Evolutionary conservation across 2,329 filamentous ascomycete genomes (phyloP).

Genomic region (Penicillium paneum): DNA sequence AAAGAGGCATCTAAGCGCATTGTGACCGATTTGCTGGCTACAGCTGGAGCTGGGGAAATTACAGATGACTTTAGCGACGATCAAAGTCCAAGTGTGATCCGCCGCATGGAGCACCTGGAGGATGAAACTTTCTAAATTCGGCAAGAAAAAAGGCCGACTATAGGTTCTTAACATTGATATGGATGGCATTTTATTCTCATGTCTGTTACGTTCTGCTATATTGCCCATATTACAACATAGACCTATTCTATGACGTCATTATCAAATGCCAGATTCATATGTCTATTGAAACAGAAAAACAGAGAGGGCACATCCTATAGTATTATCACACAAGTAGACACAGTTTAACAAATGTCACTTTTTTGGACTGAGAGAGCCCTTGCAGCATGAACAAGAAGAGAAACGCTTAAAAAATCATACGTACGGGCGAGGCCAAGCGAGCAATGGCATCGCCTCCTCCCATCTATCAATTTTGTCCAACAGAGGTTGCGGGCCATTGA

Average conservation of each 20-base stretch:
- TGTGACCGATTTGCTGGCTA: slow-evolving; percentile 47
- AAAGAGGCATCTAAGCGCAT: slow-evolving; percentile 51
- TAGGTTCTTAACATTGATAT: not conserved
- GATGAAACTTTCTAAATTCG: slow-evolving; percentile 46
- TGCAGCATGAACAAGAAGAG: slow-evolving; percentile 1
- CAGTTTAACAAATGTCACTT: slow-evolving; percentile 9
- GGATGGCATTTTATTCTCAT: not conserved
- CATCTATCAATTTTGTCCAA: not conserved
- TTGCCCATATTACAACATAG: not conserved
- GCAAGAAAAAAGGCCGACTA: not conserved
- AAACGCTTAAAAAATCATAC: slow-evolving; percentile 15
- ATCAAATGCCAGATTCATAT: slow-evolving; percentile 7
- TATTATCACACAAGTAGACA: slow-evolving; percentile 17
- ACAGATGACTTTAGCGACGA: slow-evolving; percentile 38
- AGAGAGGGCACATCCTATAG: slow-evolving; percentile 1
- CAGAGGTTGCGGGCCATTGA: not conserved
- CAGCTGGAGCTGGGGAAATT: slow-evolving; percentile 44
- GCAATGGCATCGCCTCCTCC: slow-evolving; percentile 1
- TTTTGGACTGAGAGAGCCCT: slow-evolving; percentile 7
- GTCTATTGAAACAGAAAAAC: slow-evolving; percentile 12
- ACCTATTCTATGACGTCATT: not conserved
- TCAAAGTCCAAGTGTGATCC: slow-evolving; percentile 47
- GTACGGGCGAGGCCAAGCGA: slow-evolving; percentile 1
- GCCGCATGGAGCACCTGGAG: slow-evolving; percentile 40
- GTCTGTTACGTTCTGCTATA: not conserved